Base-by-base conservation (phyloP, 176 grass and related monocot species). In the Oryza meyeriana region DNA sequence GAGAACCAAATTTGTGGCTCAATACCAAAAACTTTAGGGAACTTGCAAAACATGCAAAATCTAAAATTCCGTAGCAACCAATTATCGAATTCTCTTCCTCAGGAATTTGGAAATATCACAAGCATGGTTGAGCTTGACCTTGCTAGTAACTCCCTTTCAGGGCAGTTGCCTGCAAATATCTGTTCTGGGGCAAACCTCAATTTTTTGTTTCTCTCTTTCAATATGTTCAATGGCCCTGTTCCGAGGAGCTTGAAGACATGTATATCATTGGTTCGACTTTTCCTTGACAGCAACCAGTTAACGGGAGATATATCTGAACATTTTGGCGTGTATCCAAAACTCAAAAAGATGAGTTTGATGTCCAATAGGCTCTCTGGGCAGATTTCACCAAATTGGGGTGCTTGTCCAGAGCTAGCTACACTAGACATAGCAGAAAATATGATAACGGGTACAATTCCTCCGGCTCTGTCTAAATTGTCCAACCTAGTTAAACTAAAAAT, bases 181-280 rank as follows among this genome's bases (percentile, higher is more conserved):
- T 85, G 81, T 5, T 50, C 1, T 1, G 34, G 55, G 6, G 32
- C 38, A 0, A 30, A 2, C 5, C 77, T 52, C 2, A 8, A 1
- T 4, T 0, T 5, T 0, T 78, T 74, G 0, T 0, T 1, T 18
- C 71, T 0, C 0, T 3, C 5, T 26, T 28, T 1, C 1, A 87
- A 87, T 24, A 47, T 28, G 20, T 50, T 87, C 8, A 18, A 20
- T 30, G 78, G 78, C 20, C 72, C 47, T 4, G 4, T 87, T 30
- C 72, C 85, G 1, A 12, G 0, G 12, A 77, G 64, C 72, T 25
- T 87, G 11, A 87, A n/a, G 62, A 70, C 50, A 24, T 87, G 79
- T 24, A 38, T 25, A 36, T 62, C 24, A 5, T 61, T 87, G 30
- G 1, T 14, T 1, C 1, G 1, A 4, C 1, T 82, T 1, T 0